Evolutionary conservation across 345 rosid species (phyloP).

Genomic region (Erodium maritimum): DNA sequence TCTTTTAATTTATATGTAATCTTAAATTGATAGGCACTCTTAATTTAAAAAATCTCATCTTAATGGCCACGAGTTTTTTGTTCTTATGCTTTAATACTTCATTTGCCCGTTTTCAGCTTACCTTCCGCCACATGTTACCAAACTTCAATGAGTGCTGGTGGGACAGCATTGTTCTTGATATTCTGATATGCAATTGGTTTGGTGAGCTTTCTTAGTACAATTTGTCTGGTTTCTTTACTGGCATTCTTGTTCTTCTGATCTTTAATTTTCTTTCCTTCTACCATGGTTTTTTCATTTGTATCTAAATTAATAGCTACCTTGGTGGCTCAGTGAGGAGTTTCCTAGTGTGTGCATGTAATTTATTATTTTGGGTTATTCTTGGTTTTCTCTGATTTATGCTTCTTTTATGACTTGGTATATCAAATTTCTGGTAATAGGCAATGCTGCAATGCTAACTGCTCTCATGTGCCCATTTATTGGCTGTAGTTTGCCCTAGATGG

Average conservation of each 20-base stretch:
- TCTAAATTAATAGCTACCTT: no score
- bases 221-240: not conserved
- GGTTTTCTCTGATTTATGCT: no score
- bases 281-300: not conserved
- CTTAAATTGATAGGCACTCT: no score
- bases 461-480: no score
- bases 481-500: no score
- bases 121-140: constrained; percentile 95
- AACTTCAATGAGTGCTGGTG: constrained; percentile 99
- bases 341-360: no score
- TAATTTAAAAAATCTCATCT: no score
- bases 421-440: no score
- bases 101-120: constrained; percentile 44
- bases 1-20: no score
- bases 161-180: constrained; percentile 97
- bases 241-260: not conserved
- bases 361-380: not conserved
- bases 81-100: not conserved
- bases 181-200: constrained; percentile 96
- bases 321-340: not conserved
- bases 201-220: constrained; percentile 42
- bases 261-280: not conserved
- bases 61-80: no score
- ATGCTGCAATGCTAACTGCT: no score
- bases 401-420: no score